These are phyloP conservation scores for Stentor coeruleus DNA, from an alignment of 73 alveolate genomes.

Conservation along the genomic window DNA sequence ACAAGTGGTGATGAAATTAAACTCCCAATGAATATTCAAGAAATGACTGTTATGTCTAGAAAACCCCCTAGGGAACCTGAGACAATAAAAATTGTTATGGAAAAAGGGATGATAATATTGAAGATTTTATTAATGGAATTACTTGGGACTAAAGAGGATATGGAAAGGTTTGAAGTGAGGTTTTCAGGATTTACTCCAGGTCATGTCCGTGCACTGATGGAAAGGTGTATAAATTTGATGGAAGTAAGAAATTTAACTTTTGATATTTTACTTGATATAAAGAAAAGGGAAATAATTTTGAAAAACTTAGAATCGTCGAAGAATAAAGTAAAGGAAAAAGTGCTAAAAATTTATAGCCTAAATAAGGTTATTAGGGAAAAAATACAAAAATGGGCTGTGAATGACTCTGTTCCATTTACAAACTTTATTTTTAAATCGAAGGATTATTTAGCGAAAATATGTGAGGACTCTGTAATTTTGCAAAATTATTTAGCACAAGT, in stretches of 20 bases:
- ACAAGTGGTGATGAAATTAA: background rate
- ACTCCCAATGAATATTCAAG: background rate
- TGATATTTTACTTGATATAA: background rate
- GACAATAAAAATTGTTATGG: background rate
- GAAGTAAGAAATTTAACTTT: background rate
- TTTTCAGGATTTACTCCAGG: background rate
- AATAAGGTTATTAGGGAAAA: too few relatives aligned
- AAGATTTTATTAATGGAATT: background rate
- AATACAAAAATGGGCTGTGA: too few relatives aligned
- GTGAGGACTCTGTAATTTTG: too few relatives aligned
- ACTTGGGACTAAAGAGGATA: conserved; percentile 4
- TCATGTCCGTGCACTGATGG: background rate
- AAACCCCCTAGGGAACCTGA: background rate
- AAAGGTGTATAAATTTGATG: background rate
- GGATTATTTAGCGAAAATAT: too few relatives aligned
- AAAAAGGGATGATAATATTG: background rate
- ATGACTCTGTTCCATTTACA: too few relatives aligned
- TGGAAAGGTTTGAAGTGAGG: conserved; percentile 1
- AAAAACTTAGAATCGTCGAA: background rate
- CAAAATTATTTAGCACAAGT: too few relatives aligned
- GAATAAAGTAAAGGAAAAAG: background rate
- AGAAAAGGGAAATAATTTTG: background rate
- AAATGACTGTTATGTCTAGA: background rate
- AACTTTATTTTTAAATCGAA: too few relatives aligned
- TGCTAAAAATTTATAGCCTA: too few relatives aligned